These are phyloP conservation scores for Leccinellum rugosiceps DNA, from an alignment of 768 basidiomycete species.

Conservation along the genomic window DNA sequence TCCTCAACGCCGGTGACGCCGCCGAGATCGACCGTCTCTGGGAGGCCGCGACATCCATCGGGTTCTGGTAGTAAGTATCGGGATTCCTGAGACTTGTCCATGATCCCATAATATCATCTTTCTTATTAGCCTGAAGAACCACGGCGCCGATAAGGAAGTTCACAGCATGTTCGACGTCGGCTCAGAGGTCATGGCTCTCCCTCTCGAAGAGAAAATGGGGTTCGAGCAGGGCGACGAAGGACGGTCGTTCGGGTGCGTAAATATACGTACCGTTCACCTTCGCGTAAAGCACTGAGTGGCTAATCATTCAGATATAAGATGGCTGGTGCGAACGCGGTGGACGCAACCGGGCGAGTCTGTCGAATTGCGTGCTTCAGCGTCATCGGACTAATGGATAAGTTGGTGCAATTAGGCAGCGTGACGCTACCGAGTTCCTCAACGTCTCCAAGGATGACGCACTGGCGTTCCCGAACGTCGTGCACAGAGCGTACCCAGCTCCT, in stretches of 20 bases:
- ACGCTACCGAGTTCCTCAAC: slow-evolving; percentile 63
- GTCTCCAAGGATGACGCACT: slow-evolving; percentile 67
- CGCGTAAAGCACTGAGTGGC: background rate
- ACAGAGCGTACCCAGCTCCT: slow-evolving; percentile 55
- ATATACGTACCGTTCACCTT: background rate
- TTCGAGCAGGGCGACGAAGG: slow-evolving; percentile 44
- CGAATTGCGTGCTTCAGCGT: background rate
- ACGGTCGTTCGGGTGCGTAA: slow-evolving; percentile 36
- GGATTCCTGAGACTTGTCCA: background rate
- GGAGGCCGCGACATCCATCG: slow-evolving; percentile 45
- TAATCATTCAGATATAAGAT: slow-evolving; percentile 45
- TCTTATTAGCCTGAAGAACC: slow-evolving; percentile 39
- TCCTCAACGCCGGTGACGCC: slow-evolving; percentile 34
- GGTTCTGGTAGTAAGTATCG: slow-evolving; percentile 52
- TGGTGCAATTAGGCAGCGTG: slow-evolving; percentile 28
- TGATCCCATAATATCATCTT: background rate
- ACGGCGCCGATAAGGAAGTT: slow-evolving; percentile 36
- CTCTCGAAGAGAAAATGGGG: slow-evolving; percentile 40
- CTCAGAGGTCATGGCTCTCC: slow-evolving; percentile 37
- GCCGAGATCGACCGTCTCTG: slow-evolving; percentile 42
- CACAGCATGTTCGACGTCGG: slow-evolving; percentile 43
- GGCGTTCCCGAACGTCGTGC: slow-evolving; percentile 50
- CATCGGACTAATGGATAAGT: background rate
- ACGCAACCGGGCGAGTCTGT: slow-evolving; percentile 33
- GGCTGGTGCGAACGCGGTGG: background rate